Evolutionary conservation across 495 filamentous ascomycete genomes (phyloP), one percentile per base, ranked within the genome.

Genomic region (Cenococcum geophilum): DNA sequence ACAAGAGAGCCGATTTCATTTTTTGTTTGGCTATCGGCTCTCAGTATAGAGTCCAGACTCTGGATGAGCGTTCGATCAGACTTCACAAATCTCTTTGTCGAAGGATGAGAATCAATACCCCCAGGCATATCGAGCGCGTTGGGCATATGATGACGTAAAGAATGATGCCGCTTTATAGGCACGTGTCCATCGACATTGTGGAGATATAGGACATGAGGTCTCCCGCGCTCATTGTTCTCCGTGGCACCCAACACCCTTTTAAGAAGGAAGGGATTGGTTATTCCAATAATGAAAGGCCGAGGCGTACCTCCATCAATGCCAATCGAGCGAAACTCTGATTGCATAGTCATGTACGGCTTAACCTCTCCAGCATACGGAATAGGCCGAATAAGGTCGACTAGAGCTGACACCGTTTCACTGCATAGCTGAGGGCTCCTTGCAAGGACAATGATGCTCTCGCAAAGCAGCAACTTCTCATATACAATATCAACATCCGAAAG

Each of bases 321-420:
- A 32, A 61, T 67, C 25, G 51, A 42, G 27, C 61, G 60, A 61
- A 72, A 72, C 3, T 73, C 71, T 6, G 68, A 69, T 57, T 74
- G 71, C 71, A 74, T 74, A 12, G 67, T 74, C 57, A 71, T 61
- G 50, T 72, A 74, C 21, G 71, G 71, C 54, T 61, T 60, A 23
- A 59, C 55, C 1, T 61, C 62, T 25, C 70, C 71, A 25, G 70
- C 70, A 51, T 72, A 74, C 10, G 71, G 71, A 20, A 72, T 61
- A 8, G 71, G 71, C 12, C 68, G 65, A 36, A 72, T 65, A 9
- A 74, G 63, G 43, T 74, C 71, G 16, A 72, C 59, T 16, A 72
- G 48, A 10, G 64, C 60, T 25, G 68, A 71, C 6, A 72, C 59
- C 22, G 65, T 59, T 32, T 74, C 70, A 37, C 67, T 68, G 55